Conservation (phyloP, 768 basidiomycete genomes). For the Favolaschia claudopus region DNA sequence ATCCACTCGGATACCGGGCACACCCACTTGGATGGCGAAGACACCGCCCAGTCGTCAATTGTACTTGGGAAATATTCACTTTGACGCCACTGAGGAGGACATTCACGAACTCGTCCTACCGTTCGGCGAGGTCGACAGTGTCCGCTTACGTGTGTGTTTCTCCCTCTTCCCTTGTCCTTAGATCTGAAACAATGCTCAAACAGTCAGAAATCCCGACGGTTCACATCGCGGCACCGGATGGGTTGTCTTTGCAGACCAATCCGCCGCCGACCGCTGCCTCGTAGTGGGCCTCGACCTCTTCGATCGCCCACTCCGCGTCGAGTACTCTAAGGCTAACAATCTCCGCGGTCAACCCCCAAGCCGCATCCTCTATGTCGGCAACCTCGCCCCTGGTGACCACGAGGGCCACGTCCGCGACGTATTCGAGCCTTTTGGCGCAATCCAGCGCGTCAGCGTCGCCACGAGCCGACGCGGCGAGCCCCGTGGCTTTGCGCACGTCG, state of each 20-base stretch:
- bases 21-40: too few relatives aligned
- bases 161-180: neutral
- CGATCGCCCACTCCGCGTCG: constrained; percentile 28
- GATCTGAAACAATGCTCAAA: neutral
- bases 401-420: constrained; percentile 49
- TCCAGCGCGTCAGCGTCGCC: constrained; percentile 46
- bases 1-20: too few relatives aligned
- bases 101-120: neutral
- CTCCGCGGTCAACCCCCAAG: constrained; percentile 34
- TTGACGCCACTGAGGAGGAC: constrained; percentile 16
- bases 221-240: constrained; percentile 22
- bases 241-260: neutral
- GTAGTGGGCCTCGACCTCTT: neutral
- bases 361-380: constrained; percentile 54
- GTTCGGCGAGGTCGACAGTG: constrained; percentile 12
- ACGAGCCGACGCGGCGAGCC: constrained; percentile 42
- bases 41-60: too few relatives aligned
- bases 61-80: constrained; percentile 20
- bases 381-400: constrained; percentile 56
- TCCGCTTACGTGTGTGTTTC: constrained; percentile 16
- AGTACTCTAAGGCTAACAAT: constrained; percentile 28
- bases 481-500: constrained; percentile 56
- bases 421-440: constrained; percentile 52
- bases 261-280: neutral
- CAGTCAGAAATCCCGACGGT: constrained; percentile 21